A percentile compares a stretch with the other conserved stretches of the same genome.
Conservation (phyloP, 2,329 filamentous ascomycete genomes). For the Coniochaeta sp. region DNA sequence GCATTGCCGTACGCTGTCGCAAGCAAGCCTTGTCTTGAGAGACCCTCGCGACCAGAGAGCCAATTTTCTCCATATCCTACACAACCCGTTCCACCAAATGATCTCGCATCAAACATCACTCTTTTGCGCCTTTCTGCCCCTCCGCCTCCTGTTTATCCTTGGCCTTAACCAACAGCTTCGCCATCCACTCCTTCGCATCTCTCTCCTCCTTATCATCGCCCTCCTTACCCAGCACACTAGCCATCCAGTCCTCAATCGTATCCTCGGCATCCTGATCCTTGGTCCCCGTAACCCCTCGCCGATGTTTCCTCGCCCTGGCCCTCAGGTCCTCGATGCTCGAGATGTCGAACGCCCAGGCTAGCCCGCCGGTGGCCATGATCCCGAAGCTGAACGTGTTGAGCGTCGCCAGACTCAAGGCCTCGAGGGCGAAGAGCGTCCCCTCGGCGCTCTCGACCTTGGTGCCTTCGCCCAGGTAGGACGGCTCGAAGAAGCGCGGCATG, state of each 20-base stretch:
- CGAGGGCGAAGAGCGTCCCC: constrained; percentile 64
- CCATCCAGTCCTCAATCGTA: constrained; percentile 55
- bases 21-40: no score
- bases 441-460: constrained; percentile 42
- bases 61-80: neutral
- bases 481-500: constrained; percentile 65
- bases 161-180: neutral
- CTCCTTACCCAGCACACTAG: constrained; percentile 50
- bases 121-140: neutral
- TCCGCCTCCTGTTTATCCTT: neutral
- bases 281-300: constrained; percentile 22
- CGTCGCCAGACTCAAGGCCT: constrained; percentile 80
- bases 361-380: constrained; percentile 66
- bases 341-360: constrained; percentile 72
- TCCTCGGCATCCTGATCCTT: constrained; percentile 46
- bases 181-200: neutral
- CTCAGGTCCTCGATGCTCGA: constrained; percentile 59
- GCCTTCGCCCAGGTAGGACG: constrained; percentile 36
- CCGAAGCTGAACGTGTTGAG: constrained; percentile 73
- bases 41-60: no score
- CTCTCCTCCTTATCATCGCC: constrained; percentile 14
- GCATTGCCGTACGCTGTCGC: no score
- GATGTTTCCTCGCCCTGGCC: constrained; percentile 35
- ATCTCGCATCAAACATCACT: neutral
- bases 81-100: neutral